A percentile compares a stretch with the other conserved stretches of the same genome.
These are phyloP conservation scores for Imleria badia DNA, from an alignment of 768 basidiomycete genomes.

Conservation along the genomic window DNA sequence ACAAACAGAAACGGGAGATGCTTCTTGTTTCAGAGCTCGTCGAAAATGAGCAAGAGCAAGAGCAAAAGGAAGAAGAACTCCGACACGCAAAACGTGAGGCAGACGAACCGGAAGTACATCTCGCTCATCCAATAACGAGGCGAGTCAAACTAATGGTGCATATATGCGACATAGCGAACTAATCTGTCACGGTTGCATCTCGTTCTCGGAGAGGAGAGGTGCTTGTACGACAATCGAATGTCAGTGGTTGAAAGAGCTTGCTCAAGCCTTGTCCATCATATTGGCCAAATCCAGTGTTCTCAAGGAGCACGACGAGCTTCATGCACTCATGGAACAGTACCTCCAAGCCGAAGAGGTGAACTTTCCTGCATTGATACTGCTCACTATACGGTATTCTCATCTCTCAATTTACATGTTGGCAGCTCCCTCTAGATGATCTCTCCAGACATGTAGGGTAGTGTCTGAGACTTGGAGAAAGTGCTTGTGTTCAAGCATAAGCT, in stretches of 20 bases:
- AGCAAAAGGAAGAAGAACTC: slow-evolving; percentile 92
- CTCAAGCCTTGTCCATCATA: slow-evolving; percentile 85
- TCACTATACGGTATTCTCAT: neutral
- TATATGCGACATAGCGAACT: too few relatives aligned
- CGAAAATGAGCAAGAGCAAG: slow-evolving; percentile 98
- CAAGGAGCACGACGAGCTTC: slow-evolving; percentile 92
- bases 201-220: slow-evolving; percentile 57
- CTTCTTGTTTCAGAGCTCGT: slow-evolving; percentile 99
- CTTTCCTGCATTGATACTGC: neutral
- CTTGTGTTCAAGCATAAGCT: slow-evolving; percentile 94
- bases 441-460: slow-evolving; percentile 79
- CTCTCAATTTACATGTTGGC: slow-evolving; percentile 53
- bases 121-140: slow-evolving; percentile 91
- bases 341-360: slow-evolving; percentile 80
- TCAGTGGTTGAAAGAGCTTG: slow-evolving; percentile 88
- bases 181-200: too few relatives aligned
- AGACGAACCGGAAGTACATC: slow-evolving; percentile 73
- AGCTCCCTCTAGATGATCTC: slow-evolving; percentile 82
- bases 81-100: slow-evolving; percentile 80
- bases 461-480: slow-evolving; percentile 87
- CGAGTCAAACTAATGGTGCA: too few relatives aligned
- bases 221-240: slow-evolving; percentile 97
- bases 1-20: slow-evolving; percentile 96
- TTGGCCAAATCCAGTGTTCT: slow-evolving; percentile 94
- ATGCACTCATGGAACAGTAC: slow-evolving; percentile 92